A percentile compares a stretch with the other conserved stretches of the same genome.
Evolutionary conservation across 352 stramenopile genomes (phyloP).

Genomic region (Phytophthora colocasiae): DNA sequence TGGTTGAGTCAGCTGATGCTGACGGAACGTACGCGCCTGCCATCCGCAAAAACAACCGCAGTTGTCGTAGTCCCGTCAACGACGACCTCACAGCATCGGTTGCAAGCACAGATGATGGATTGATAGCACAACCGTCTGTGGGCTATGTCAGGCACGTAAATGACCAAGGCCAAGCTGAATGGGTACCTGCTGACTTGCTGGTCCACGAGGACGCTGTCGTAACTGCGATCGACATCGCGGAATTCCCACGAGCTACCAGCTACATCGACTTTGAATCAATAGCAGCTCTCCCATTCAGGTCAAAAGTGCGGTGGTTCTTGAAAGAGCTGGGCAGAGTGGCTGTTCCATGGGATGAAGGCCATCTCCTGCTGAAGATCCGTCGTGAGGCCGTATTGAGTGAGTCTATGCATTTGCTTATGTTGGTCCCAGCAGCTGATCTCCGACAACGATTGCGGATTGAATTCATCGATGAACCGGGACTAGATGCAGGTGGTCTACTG

Average conservation of each 20-base stretch:
- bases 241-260: constrained; percentile 75
- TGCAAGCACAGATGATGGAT: constrained; percentile 25
- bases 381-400: constrained; percentile 78
- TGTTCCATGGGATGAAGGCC: constrained; percentile 79
- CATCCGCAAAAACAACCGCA: constrained; percentile 57
- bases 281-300: constrained; percentile 69
- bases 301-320: constrained; percentile 84
- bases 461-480: constrained; percentile 81
- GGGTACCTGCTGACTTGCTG: constrained; percentile 73
- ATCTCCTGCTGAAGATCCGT: constrained; percentile 81
- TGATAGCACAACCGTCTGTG: constrained; percentile 75
- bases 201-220: constrained; percentile 55
- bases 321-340: constrained; percentile 80
- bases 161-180: constrained; percentile 69
- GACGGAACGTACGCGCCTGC: constrained; percentile 56
- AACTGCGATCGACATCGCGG: constrained; percentile 70
- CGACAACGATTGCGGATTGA: constrained; percentile 82
- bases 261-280: constrained; percentile 83
- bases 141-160: constrained; percentile 83
- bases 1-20: constrained; percentile 47
- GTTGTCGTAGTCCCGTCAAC: constrained; percentile 20
- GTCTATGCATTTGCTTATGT: constrained; percentile 86
- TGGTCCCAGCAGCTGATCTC: constrained; percentile 73
- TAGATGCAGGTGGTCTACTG: constrained; percentile 80
- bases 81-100: constrained; percentile 20